phyloP scores from a whole-genome alignment of 192 early-diverging fungal genomes.

The Umbelopsis sp. region DNA sequence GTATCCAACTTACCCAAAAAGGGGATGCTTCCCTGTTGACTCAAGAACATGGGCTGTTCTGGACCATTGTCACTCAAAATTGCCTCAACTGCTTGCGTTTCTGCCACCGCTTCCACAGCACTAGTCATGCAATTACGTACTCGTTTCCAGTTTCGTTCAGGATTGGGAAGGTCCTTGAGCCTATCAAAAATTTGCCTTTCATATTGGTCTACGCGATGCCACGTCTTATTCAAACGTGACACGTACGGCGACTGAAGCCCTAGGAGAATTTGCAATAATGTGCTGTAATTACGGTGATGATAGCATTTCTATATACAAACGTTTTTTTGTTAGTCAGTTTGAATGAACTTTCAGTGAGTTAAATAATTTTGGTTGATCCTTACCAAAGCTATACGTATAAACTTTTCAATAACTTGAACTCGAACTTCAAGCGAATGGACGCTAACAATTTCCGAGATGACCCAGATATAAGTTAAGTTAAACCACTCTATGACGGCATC shows the following conservation, averaged over 20 bases:
- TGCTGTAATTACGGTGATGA: constrained; percentile 59
- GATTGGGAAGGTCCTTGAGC: constrained; percentile 51
- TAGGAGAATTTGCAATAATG: constrained; percentile 59
- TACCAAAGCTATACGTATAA: constrained; percentile 63
- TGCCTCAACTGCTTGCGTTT: constrained; percentile 35
- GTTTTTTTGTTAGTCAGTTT: no score
- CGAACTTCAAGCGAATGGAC: constrained; percentile 43
- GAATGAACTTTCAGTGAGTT: no score
- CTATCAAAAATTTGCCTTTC: constrained; percentile 51
- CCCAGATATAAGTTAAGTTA: constrained; percentile 51
- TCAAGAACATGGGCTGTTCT: constrained; percentile 16
- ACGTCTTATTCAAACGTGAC: constrained; percentile 53
- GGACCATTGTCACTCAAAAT: constrained; percentile 23
- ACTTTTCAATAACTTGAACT: constrained; percentile 60
- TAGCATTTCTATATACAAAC: constrained; percentile 68
- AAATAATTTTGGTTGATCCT: no score
- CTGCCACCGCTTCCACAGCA: constrained; percentile 50
- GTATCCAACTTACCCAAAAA: constrained; percentile 49
- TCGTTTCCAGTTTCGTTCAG: constrained; percentile 59
- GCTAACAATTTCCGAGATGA: constrained; percentile 57
- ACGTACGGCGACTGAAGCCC: constrained; percentile 59
- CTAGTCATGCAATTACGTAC: constrained; percentile 57
- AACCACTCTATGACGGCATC: constrained; percentile 22
- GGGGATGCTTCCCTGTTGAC: constrained; percentile 55
- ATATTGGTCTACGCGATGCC: constrained; percentile 47